Evolutionary conservation across 2,329 filamentous ascomycete genomes (phyloP).

Genomic region (Thielaviopsis musarum): DNA sequence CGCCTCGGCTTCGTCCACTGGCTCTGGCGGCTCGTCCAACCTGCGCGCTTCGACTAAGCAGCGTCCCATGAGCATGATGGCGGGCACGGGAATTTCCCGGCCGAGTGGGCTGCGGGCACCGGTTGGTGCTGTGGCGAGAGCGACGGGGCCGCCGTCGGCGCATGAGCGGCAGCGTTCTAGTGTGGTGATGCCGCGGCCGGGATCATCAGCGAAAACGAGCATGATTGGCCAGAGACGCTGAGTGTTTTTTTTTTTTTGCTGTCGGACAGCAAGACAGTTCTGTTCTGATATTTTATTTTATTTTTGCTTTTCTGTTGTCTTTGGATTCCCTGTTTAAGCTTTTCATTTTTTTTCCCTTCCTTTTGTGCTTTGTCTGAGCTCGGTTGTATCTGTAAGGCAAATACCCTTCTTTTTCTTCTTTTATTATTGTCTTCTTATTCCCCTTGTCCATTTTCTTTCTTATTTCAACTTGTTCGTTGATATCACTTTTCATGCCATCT

Average conservation of each 20-base stretch:
- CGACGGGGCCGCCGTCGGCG: conserved; percentile 18
- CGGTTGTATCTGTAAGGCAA: neutral
- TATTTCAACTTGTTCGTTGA: neutral
- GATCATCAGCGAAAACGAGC: conserved; percentile 38
- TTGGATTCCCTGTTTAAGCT: neutral
- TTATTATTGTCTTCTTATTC: neutral
- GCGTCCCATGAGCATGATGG: conserved; percentile 24
- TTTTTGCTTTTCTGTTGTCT: neutral
- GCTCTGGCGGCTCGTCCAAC: conserved; percentile 7
- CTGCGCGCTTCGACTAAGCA: conserved; percentile 20
- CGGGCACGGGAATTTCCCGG: conserved; percentile 37
- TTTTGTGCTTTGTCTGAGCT: neutral
- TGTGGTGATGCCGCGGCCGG: conserved; percentile 32
- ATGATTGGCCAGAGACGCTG: conserved; percentile 50
- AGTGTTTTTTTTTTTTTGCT: neutral
- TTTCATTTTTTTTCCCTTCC: neutral
- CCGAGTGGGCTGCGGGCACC: conserved; percentile 46
- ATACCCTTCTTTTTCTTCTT: neutral
- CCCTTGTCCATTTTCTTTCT: neutral
- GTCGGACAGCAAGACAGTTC: neutral
- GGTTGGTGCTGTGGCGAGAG: conserved; percentile 22
- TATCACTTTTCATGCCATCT: neutral
- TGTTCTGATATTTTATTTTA: neutral
- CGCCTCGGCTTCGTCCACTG: conserved; percentile 9
- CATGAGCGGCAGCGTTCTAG: conserved; percentile 29